These are phyloP conservation scores for Penicillium sumatraense DNA, from an alignment of 2,329 filamentous ascomycete genomes.

Conservation along the genomic window DNA sequence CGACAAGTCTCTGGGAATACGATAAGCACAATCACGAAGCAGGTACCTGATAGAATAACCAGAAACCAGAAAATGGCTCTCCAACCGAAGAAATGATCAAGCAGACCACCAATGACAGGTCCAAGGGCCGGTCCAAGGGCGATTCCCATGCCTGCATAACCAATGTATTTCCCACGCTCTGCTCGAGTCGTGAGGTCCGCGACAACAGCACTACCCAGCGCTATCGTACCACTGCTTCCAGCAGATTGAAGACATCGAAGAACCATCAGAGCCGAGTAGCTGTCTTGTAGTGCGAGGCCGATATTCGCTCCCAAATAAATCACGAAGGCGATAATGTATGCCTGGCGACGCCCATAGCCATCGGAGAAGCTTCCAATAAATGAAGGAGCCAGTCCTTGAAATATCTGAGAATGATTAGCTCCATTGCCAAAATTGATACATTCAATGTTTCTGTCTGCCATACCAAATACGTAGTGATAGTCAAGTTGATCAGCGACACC, in stretches of 20 bases:
- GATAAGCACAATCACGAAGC: conserved; percentile 59
- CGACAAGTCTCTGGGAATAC: conserved; percentile 58
- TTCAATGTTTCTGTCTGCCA: neutral
- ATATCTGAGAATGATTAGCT: conserved; percentile 43
- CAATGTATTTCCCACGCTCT: conserved; percentile 76
- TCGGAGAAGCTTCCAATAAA: conserved; percentile 64
- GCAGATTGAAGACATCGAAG: conserved; percentile 43
- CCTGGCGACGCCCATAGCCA: conserved; percentile 63
- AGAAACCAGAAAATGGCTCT: conserved; percentile 73
- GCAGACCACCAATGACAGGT: conserved; percentile 67
- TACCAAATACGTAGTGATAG: conserved; percentile 50
- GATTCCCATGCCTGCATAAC: conserved; percentile 63
- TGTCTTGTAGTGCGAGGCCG: conserved; percentile 42
- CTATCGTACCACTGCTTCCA: conserved; percentile 70
- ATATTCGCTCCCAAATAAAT: conserved; percentile 46
- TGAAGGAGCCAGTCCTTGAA: conserved; percentile 66
- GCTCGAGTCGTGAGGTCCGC: conserved; percentile 71
- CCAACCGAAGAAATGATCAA: conserved; percentile 69
- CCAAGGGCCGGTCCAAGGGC: conserved; percentile 57
- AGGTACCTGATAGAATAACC: conserved; percentile 52
- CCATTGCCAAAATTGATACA: neutral
- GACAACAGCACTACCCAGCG: conserved; percentile 71
- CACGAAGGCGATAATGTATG: conserved; percentile 62
- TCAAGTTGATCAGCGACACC: conserved; percentile 30
- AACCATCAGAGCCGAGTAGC: conserved; percentile 39